phyloP scores from a whole-genome alignment of 2,329 filamentous ascomycete genomes.

The Scedosporium apiospermum region DNA sequence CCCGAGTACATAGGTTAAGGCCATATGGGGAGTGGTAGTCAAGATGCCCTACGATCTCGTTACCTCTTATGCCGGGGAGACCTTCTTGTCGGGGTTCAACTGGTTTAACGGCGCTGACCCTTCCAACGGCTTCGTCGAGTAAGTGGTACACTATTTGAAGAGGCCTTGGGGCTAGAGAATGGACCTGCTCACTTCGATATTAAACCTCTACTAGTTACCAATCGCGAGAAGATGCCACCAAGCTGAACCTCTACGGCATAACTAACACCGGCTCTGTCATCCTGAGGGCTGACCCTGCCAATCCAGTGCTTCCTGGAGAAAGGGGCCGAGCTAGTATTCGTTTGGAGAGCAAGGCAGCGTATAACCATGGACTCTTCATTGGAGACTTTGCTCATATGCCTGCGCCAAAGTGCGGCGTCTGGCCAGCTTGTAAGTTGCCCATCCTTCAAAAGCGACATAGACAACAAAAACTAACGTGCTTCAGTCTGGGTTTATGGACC shows the following conservation, averaged over 20 bases:
- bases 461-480: background rate
- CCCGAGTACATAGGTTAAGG: too few relatives aligned
- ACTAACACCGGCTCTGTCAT: background rate
- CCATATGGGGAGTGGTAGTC: background rate
- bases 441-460: background rate
- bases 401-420: slow-evolving; percentile 57
- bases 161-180: too few relatives aligned
- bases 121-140: slow-evolving; percentile 59
- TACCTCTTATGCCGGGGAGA: slow-evolving; percentile 31
- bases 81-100: slow-evolving; percentile 37
- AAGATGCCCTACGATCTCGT: slow-evolving; percentile 26
- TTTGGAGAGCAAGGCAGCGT: slow-evolving; percentile 54
- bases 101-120: slow-evolving; percentile 47
- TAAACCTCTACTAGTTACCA: slow-evolving; percentile 20
- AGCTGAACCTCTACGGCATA: background rate
- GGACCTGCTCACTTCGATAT: too few relatives aligned
- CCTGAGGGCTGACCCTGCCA: slow-evolving; percentile 23
- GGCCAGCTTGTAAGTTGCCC: slow-evolving; percentile 54
- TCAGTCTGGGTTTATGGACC: slow-evolving; percentile 43
- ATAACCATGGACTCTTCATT: slow-evolving; percentile 59
- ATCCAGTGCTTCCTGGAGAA: slow-evolving; percentile 21
- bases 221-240: slow-evolving; percentile 18
- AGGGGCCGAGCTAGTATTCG: slow-evolving; percentile 52
- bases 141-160: slow-evolving; percentile 15
- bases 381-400: slow-evolving; percentile 69